These are phyloP conservation scores for Escallonia rubra DNA, from an alignment of 129 eudicot species.

Conservation along the genomic window DNA sequence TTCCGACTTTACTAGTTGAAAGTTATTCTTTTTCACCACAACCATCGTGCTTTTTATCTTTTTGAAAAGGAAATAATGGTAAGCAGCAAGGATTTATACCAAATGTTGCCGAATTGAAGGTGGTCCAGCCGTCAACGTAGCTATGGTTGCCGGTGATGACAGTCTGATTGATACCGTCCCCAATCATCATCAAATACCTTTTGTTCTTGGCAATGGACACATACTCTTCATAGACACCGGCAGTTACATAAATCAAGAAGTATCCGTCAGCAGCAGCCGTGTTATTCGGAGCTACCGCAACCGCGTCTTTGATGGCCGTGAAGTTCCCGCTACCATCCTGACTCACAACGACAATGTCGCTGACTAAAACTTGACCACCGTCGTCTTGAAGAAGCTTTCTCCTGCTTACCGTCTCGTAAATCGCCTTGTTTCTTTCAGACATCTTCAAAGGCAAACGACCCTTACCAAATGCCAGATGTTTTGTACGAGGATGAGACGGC, in stretches of 20 bases:
- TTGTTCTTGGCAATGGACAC: constrained; percentile 39
- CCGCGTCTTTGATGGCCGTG: constrained; percentile 47
- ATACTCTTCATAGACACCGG: constrained; percentile 65
- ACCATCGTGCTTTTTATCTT: too few species aligned
- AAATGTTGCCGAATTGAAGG: constrained; percentile 60
- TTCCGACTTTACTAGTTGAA: too few species aligned
- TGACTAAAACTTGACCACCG: constrained; percentile 18
- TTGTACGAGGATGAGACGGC: constrained; percentile 4
- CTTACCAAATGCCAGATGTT: not conserved
- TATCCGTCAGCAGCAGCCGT: constrained; percentile 36
- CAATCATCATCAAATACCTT: constrained; percentile 59
- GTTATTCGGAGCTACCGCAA: constrained; percentile 53
- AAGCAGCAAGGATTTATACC: constrained; percentile 29
- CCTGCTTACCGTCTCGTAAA: not conserved
- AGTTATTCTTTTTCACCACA: too few species aligned
- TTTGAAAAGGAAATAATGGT: not conserved
- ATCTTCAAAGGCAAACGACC: constrained; percentile 17
- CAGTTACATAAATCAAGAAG: constrained; percentile 32
- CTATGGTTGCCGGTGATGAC: constrained; percentile 61
- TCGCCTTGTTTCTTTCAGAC: constrained; percentile 4
- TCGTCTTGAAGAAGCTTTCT: constrained; percentile 6
- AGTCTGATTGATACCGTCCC: constrained; percentile 65
- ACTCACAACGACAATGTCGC: constrained; percentile 34
- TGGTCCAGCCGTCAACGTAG: constrained; percentile 63
- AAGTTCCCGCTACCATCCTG: constrained; percentile 51